These are phyloP conservation scores for Sindora glabra DNA, from an alignment of 306 rosid species.

Conservation along the genomic window DNA sequence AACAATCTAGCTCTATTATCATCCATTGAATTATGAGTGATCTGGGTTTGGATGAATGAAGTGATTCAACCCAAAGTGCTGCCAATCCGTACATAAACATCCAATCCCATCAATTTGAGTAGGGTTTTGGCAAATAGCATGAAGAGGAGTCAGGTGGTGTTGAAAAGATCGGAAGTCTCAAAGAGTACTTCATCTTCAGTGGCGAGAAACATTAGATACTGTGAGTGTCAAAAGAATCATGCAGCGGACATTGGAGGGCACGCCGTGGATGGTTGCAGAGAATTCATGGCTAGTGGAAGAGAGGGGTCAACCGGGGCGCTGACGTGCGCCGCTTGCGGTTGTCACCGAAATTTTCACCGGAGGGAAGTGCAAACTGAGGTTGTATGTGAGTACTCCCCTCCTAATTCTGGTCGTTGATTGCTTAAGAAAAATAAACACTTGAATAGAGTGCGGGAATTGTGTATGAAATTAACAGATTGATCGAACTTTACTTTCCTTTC, in stretches of 20 bases:
- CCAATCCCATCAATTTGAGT: not conserved
- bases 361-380: conserved; percentile 80
- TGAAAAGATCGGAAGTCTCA: conserved; percentile 42
- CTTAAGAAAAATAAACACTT: not conserved
- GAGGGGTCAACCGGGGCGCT: conserved; percentile 57
- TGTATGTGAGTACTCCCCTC: conserved; percentile 88
- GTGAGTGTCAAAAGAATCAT: conserved; percentile 88
- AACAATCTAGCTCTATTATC: not conserved
- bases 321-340: conserved; percentile 86
- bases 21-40: not conserved
- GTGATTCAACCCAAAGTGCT: not conserved
- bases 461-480: conserved; percentile 17
- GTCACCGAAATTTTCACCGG: conserved; percentile 78
- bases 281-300: conserved; percentile 60
- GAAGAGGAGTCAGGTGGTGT: conserved; percentile 80
- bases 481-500: not conserved
- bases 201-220: conserved; percentile 55
- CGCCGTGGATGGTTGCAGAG: conserved; percentile 87
- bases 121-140: conserved; percentile 29
- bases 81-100: not conserved
- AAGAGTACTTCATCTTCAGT: conserved; percentile 54
- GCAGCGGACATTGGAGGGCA: conserved; percentile 90
- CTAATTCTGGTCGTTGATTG: conserved; percentile 26
- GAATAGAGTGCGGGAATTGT: not conserved
- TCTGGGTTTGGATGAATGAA: conserved; percentile 1